Evolutionary conservation across 306 rosid species (phyloP), one percentile per base, ranked within the genome.

Genomic region (Alnus glutinosa): DNA sequence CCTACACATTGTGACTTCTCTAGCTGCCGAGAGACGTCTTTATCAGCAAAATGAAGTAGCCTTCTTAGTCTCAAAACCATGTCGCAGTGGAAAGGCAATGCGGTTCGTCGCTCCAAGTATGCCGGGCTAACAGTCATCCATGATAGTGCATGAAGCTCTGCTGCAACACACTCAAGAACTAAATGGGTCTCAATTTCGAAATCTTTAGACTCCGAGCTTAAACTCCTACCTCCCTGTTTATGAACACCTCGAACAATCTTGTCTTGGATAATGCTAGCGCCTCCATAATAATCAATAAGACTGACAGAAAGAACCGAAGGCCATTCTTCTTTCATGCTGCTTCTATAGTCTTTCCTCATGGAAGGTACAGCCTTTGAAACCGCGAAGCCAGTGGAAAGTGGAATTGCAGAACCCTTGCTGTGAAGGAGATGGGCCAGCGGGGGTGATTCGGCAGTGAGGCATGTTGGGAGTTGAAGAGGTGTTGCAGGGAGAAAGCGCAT

Each of bases 401-500:
- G 97, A 85, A 93, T 92, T 15, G 99, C 98, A 73, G 96, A 89
- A 79, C 99, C 99, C 83, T 95, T 95, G 82, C 99, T 95, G 85
- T 93, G 99, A 75, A 95, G 99, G 80, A 95, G 90, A 86, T 95
- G 99, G 72, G 99, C 99, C 42, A 95, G 86, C 15, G 99, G 99
- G 12, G 99, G 99, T 63, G 99, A 95, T 83, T 93, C 99, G 4
- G 99, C 96, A 0, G 99, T 95, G 78, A 95, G 98, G 90, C 99
- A 95, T 15, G 96, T 95, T 12, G 99, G 98, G 52, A 95, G 96
- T 83, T 95, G 98, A 79, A 95, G 93, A 68, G 93, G 86, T 39
- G 93, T 85, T 23, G 99, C 90, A 72, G 98, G 97, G 73, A 95
- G 98, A 89, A 91, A 95, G 75, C 89, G 95, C 94, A 95, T 90